Evolutionary conservation across 164 flowering plant species (phyloP), one percentile per base, ranked within the genome.

Genomic region (Akebia trifoliata): DNA sequence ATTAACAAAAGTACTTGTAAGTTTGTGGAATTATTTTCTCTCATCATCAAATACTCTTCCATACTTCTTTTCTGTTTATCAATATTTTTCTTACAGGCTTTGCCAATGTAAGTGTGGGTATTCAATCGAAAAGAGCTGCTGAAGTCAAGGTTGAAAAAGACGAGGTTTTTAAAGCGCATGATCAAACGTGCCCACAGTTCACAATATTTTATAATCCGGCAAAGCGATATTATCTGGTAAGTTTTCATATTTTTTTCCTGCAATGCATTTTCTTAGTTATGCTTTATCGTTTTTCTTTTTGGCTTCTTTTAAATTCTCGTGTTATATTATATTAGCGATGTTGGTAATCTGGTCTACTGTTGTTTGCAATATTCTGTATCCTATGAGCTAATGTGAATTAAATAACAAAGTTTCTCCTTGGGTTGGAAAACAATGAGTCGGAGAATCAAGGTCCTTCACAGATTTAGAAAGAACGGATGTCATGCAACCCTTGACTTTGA

Each of bases 181-280:
- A 43, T 17, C 47, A 57, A 0, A 44, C 44, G 26, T 14, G 36
- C 15, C 63, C 65, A 5, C 48, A 49, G 50, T 64, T 69, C 32
- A 59, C 29, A 0, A 18, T 14, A 37, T 32, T 24, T 15, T 3
- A 55, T 12, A 25, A 25, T 11, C 35, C 2, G 1, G 6, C 11
- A 22, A 50, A 8, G 4, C 45, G 17, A 4, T 17, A 47, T 29
- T 30, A 34, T 2, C 6, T 60, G 65, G 67, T 69, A 46, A 49
- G 52, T 20, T 54, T 45, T 44, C 37, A 10, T 17, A 2, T 6
- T 14, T 47, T 22, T 31, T 4, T 17, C 17, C 6, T 25, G 21
- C n/a, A 12, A 12, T 1, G 8, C 10, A 25, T 17, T 17, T 3
- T 21, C 20, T 30, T 44, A 15, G 2, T 44, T 18, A 20, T 38